Conservation (phyloP, 1,139 yeast genomes). For the Geotrichum europaeum region DNA sequence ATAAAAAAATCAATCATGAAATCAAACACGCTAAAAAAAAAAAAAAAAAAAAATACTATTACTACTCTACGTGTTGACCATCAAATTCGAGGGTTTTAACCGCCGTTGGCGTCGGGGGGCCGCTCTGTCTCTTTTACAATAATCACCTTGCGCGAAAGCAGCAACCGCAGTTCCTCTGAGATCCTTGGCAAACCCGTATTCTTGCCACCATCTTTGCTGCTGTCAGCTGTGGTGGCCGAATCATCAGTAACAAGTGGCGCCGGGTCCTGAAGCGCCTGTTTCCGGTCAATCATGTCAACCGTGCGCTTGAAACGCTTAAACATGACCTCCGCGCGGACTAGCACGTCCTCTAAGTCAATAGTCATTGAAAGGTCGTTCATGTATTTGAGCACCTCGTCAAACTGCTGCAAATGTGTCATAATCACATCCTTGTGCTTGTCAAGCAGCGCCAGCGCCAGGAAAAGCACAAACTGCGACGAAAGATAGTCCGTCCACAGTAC, state of each 20-base stretch:
- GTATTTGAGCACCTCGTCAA: constrained; percentile 88
- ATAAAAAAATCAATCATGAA: neutral
- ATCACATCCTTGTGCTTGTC: constrained; percentile 82
- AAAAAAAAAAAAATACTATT: neutral
- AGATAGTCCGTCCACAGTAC: constrained; percentile 82
- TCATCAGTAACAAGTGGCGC: constrained; percentile 18
- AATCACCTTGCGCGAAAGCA: constrained; percentile 55
- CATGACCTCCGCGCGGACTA: constrained; percentile 74
- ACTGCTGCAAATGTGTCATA: constrained; percentile 61
- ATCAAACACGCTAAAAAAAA: neutral
- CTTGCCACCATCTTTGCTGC: constrained; percentile 13
- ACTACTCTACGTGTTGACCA: neutral
- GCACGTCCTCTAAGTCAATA: constrained; percentile 64
- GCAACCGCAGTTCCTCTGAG: constrained; percentile 50
- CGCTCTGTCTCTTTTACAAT: constrained; percentile 55
- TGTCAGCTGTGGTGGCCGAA: constrained; percentile 16
- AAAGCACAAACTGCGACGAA: constrained; percentile 79
- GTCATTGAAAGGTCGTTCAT: constrained; percentile 84
- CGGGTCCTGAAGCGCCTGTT: constrained; percentile 34
- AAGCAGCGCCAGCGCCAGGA: constrained; percentile 78
- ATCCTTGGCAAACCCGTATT: constrained; percentile 31
- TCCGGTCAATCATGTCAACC: constrained; percentile 68
- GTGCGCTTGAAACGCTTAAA: constrained; percentile 75
- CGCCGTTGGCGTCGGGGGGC: constrained; percentile 37
- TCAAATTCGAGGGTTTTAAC: constrained; percentile 21